Conservation (phyloP, 1,284 basidiomycete genomes). For the Cryptococcus wingfieldii region DNA sequence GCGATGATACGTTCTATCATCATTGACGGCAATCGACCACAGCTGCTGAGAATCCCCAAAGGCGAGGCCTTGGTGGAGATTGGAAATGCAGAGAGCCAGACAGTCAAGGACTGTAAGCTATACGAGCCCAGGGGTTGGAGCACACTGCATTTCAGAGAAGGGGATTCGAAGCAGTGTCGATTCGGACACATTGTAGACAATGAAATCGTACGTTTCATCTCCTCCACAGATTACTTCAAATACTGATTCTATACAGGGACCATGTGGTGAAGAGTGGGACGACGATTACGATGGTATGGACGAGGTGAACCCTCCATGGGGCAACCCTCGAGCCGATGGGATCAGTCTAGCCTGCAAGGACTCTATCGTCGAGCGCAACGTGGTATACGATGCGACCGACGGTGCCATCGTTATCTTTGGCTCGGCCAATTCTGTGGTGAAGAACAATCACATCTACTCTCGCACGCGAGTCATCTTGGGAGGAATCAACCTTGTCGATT, state of each 20-base stretch:
- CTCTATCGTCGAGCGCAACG: constrained; percentile 46
- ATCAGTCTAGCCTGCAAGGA: constrained; percentile 50
- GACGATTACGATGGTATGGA: constrained; percentile 46
- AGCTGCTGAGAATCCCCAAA: constrained; percentile 40
- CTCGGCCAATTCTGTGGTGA: constrained; percentile 40
- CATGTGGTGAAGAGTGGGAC: constrained; percentile 51
- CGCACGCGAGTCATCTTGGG: constrained; percentile 46
- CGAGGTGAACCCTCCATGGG: constrained; percentile 37
- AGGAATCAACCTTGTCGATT: constrained; percentile 50
- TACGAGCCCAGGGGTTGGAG: constrained; percentile 51
- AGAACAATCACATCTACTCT: constrained; percentile 43
- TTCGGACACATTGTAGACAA: constrained; percentile 38
- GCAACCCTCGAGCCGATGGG: constrained; percentile 48
- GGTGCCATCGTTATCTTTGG: constrained; percentile 50
- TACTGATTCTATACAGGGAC: constrained; percentile 31
- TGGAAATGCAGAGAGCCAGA: constrained; percentile 46
- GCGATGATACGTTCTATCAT: constrained; percentile 40
- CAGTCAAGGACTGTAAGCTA: constrained; percentile 42
- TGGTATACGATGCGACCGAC: constrained; percentile 49
- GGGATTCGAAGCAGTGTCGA: constrained; percentile 44
- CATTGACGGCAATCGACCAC: constrained; percentile 48
- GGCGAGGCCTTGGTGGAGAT: constrained; percentile 47
- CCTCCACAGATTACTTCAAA: background rate
- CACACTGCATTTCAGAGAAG: constrained; percentile 49
- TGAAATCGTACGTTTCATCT: constrained; percentile 37